These are phyloP conservation scores for Maudiozyma barnettii DNA, from an alignment of 805 yeast genomes.

Conservation along the genomic window DNA sequence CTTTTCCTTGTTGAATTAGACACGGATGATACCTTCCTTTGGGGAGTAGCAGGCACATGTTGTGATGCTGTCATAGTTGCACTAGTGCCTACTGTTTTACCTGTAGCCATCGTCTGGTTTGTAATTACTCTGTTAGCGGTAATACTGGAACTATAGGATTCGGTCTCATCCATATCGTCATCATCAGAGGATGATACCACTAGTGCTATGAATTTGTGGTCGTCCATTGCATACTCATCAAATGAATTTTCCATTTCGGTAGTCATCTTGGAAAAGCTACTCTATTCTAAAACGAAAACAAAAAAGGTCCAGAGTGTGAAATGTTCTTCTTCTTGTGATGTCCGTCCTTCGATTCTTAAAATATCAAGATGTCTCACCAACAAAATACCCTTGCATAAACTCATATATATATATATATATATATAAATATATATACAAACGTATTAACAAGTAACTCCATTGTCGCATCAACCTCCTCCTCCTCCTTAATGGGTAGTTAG, in stretches of 20 bases:
- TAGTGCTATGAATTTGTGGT: constrained; percentile 24
- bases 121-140: background rate
- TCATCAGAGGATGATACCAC: constrained; percentile 27
- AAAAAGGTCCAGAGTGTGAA: too few relatives aligned
- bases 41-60: background rate
- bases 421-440: too few relatives aligned
- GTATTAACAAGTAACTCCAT: too few relatives aligned
- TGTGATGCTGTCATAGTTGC: background rate
- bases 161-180: background rate
- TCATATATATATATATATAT: too few relatives aligned
- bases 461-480: too few relatives aligned
- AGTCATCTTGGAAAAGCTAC: background rate
- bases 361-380: too few relatives aligned
- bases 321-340: too few relatives aligned
- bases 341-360: too few relatives aligned
- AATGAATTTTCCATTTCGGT: constrained; percentile 20
- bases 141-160: background rate
- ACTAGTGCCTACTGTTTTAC: constrained; percentile 4
- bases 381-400: too few relatives aligned
- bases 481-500: too few relatives aligned
- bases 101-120: background rate
- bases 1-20: background rate
- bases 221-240: constrained; percentile 15
- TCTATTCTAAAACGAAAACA: background rate
- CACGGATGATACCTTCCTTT: constrained; percentile 4